Conservation (phyloP, 1,139 yeast genomes). For the Geotrichum bryndzae region DNA sequence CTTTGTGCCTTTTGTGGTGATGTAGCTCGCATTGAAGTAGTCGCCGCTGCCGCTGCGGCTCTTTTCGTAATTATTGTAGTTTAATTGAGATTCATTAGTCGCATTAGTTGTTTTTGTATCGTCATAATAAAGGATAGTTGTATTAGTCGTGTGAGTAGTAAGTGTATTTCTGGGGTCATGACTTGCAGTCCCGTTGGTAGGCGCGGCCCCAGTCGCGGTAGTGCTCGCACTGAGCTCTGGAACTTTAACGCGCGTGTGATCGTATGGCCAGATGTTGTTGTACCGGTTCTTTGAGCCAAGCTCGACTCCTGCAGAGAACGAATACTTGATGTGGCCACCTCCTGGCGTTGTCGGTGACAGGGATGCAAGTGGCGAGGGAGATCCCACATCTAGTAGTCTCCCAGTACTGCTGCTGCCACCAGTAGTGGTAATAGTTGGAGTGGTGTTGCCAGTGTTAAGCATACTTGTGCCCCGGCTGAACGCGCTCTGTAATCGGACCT, state of each 20-base stretch:
- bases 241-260: conserved; percentile 66
- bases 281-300: conserved; percentile 67
- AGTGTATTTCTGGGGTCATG: not conserved
- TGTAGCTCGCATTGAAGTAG: conserved; percentile 60
- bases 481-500: conserved; percentile 33
- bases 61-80: not conserved
- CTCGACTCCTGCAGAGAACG: conserved; percentile 66
- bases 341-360: conserved; percentile 17
- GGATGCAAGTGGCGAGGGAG: not conserved
- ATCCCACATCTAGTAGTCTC: not conserved
- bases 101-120: not conserved
- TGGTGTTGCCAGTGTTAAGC: not conserved
- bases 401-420: not conserved
- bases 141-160: not conserved
- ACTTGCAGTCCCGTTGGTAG: not conserved
- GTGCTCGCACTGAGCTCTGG: conserved; percentile 22
- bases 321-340: conserved; percentile 31
- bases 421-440: not conserved
- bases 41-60: conserved; percentile 30
- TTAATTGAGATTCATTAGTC: not conserved
- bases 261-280: conserved; percentile 76
- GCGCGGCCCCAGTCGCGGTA: not conserved
- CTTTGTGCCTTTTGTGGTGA: conserved; percentile 35
- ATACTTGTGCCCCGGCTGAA: conserved; percentile 15
- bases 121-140: not conserved